Evolutionary conservation across 331 rosid species (phyloP).

Genomic region (Phaseolus coccineus): DNA sequence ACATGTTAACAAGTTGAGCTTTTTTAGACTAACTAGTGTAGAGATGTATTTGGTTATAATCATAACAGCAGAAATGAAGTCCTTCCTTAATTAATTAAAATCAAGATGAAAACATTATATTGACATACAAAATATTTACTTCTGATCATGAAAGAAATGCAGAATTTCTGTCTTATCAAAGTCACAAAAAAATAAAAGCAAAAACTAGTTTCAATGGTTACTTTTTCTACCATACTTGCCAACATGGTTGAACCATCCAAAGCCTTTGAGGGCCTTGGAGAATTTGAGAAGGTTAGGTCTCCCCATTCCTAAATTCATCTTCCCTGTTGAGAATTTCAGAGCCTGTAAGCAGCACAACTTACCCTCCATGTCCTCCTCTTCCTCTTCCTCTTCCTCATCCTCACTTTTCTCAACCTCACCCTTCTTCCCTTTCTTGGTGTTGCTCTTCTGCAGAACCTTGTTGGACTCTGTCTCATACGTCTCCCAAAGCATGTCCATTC

Average conservation of each 20-base stretch:
- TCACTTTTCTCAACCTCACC: constrained; percentile 36
- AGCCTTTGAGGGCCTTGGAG: constrained; percentile 83
- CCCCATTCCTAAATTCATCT: constrained; percentile 92
- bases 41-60: neutral
- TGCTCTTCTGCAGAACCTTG: constrained; percentile 49
- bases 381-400: constrained; percentile 59
- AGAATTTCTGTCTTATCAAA: constrained; percentile 39
- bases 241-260: constrained; percentile 86
- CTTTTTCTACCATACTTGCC: constrained; percentile 71
- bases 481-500: constrained; percentile 97
- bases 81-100: constrained; percentile 20
- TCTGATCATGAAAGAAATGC: constrained; percentile 41
- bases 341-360: constrained; percentile 89
- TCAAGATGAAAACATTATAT: neutral
- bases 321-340: constrained; percentile 86
- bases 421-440: constrained; percentile 62
- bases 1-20: neutral
- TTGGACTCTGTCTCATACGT: constrained; percentile 71
- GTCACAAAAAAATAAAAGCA: neutral
- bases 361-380: constrained; percentile 55
- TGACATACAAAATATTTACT: constrained; percentile 51
- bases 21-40: neutral
- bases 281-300: constrained; percentile 80
- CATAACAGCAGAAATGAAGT: neutral
- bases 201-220: constrained; percentile 49